These are phyloP conservation scores for Purpureocillium takamizusanense DNA, from an alignment of 2,329 filamentous ascomycete genomes.

Conservation along the genomic window DNA sequence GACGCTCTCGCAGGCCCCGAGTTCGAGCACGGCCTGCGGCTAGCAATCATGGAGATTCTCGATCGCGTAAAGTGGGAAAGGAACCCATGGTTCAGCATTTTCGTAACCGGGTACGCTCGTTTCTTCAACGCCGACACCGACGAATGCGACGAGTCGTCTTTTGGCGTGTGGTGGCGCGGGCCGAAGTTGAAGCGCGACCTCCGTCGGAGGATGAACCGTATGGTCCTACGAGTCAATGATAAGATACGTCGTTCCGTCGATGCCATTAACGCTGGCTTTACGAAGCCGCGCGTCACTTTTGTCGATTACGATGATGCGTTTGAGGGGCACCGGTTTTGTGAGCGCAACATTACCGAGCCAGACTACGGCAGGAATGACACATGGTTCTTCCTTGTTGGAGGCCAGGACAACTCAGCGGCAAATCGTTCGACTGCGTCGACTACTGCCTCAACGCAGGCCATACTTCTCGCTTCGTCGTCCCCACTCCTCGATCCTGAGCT, in stretches of 20 bases:
- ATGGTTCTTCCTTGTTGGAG: slow-evolving; percentile 40
- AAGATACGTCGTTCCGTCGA: slow-evolving; percentile 27
- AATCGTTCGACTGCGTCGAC: not conserved
- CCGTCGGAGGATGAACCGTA: slow-evolving; percentile 31
- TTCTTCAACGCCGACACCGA: slow-evolving; percentile 37
- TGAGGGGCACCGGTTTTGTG: slow-evolving; percentile 36
- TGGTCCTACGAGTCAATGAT: slow-evolving; percentile 31
- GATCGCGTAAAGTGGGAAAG: slow-evolving; percentile 34
- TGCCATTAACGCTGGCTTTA: slow-evolving; percentile 26
- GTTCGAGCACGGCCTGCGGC: slow-evolving; percentile 28
- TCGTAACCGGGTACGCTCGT: slow-evolving; percentile 37
- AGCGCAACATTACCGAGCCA: slow-evolving; percentile 29
- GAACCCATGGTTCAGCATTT: slow-evolving; percentile 30
- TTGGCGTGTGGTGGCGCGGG: slow-evolving; percentile 36
- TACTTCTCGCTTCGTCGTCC: slow-evolving; percentile 18
- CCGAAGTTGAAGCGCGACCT: slow-evolving; percentile 30
- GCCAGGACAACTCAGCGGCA: slow-evolving; percentile 24
- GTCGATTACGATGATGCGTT: slow-evolving; percentile 35
- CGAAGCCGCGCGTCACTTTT: slow-evolving; percentile 28
- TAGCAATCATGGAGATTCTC: slow-evolving; percentile 33
- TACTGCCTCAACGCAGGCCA: not conserved
- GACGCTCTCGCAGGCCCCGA: slow-evolving; percentile 21
- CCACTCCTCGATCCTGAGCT: slow-evolving; percentile 24
- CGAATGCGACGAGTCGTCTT: slow-evolving; percentile 31
- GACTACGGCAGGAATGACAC: slow-evolving; percentile 32